phyloP scores from a whole-genome alignment of 768 basidiomycete genomes.

The Russula earlei region DNA sequence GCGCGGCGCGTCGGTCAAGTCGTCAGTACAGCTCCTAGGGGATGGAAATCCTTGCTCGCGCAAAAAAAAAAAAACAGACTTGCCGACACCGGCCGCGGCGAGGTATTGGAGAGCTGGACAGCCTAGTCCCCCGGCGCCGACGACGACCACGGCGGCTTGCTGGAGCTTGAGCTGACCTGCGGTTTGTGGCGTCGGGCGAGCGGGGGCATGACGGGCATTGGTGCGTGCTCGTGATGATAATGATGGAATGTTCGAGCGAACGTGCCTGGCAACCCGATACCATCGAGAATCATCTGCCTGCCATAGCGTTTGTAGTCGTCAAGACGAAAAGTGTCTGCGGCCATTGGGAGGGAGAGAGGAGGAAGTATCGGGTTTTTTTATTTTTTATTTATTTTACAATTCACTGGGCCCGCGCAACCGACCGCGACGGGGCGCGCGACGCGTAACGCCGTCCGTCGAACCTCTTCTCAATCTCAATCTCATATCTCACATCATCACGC shows the following conservation, averaged over 20 bases:
- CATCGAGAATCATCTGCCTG: constrained; percentile 90
- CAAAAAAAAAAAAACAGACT: constrained; percentile 21
- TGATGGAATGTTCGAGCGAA: not conserved
- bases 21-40: too few relatives aligned
- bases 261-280: constrained; percentile 76
- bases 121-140: constrained; percentile 93
- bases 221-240: too few relatives aligned
- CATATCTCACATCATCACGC: too few relatives aligned
- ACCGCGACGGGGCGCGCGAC: too few relatives aligned
- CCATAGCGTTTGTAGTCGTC: constrained; percentile 88
- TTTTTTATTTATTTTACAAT: too few relatives aligned
- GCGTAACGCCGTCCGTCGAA: too few relatives aligned
- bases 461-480: too few relatives aligned
- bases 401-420: too few relatives aligned
- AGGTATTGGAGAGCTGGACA: constrained; percentile 95
- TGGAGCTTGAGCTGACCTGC: constrained; percentile 80
- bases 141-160: constrained; percentile 66
- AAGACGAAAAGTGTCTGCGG: constrained; percentile 24
- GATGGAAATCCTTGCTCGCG: constrained; percentile 3
- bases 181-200: too few relatives aligned
- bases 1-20: not conserved
- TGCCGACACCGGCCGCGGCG: constrained; percentile 85
- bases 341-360: not conserved
- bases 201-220: too few relatives aligned
- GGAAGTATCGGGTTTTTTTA: not conserved